A percentile compares a stretch with the other conserved stretches of the same genome.
These are phyloP conservation scores for Termitomyces sp. DNA, from an alignment of 1,284 basidiomycete species.

Conservation along the genomic window DNA sequence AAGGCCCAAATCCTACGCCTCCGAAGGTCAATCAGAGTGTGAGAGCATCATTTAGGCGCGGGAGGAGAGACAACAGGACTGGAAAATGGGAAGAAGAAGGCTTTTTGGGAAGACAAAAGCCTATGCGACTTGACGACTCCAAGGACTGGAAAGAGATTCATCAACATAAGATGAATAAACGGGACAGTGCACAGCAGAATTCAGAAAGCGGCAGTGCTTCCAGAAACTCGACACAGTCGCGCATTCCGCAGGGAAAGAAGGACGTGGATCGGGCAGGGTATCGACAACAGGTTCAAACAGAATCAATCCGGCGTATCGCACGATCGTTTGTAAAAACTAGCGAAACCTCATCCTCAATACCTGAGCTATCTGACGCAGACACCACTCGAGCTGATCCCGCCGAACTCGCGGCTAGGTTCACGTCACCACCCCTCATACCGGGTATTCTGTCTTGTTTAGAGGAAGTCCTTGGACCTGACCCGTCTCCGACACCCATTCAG, in stretches of 20 bases:
- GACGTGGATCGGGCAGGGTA: background rate
- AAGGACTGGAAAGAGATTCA: background rate
- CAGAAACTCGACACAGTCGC: background rate
- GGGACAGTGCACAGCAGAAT: background rate
- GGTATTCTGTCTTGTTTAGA: slow-evolving; percentile 53
- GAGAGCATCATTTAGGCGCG: slow-evolving; percentile 1
- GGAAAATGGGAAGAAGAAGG: slow-evolving; percentile 10
- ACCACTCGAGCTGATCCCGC: background rate
- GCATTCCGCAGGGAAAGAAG: slow-evolving; percentile 1
- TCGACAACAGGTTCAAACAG: background rate
- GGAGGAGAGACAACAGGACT: background rate
- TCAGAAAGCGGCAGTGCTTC: background rate
- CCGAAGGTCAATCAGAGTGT: background rate
- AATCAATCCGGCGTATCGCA: background rate
- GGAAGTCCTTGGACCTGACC: slow-evolving; percentile 48
- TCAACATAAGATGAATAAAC: no score
- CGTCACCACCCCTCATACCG: slow-evolving; percentile 62
- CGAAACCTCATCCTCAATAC: background rate
- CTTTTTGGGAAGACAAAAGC: background rate
- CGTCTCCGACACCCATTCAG: slow-evolving; percentile 71
- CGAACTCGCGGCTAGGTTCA: slow-evolving; percentile 31
- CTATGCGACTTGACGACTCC: background rate
- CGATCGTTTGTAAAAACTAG: background rate
- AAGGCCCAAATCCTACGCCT: background rate
- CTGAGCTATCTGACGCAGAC: slow-evolving; percentile 12